Percentiles rank a stretch among this genome's conserved stretches.
These are phyloP conservation scores for Astrocystis sublimbata DNA, from an alignment of 495 filamentous ascomycete species.

Conservation along the genomic window DNA sequence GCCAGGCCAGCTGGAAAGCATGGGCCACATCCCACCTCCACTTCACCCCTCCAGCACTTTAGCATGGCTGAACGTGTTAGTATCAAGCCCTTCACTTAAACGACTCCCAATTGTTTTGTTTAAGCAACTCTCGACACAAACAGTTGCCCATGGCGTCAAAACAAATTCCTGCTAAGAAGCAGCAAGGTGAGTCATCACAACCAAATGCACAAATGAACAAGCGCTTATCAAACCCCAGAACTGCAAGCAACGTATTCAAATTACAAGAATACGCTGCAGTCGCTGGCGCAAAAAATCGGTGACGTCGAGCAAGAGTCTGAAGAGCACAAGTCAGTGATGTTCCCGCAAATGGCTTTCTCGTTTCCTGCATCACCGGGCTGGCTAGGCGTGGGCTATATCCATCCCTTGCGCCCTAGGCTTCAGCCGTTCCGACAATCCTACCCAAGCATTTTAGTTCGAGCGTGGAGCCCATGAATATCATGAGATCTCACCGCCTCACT, in stretches of 20 bases:
- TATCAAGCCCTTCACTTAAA: not conserved
- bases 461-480: constrained; percentile 24
- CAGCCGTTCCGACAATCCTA: constrained; percentile 25
- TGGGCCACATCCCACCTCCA: constrained; percentile 30
- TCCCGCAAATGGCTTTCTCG: not conserved
- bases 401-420: constrained; percentile 14
- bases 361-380: constrained; percentile 25
- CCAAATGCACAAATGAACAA: constrained; percentile 10
- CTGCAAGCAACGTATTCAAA: constrained; percentile 90
- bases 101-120: not conserved
- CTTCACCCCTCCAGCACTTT: constrained; percentile 24
- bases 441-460: constrained; percentile 16
- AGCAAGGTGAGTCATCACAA: constrained; percentile 67
- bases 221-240: constrained; percentile 56
- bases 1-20: constrained; percentile 29
- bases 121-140: not conserved
- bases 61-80: constrained; percentile 6
- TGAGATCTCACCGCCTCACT: constrained; percentile 32
- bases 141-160: constrained; percentile 42
- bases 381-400: constrained; percentile 18
- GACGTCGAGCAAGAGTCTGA: constrained; percentile 96
- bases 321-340: constrained; percentile 84
- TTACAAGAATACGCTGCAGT: constrained; percentile 94
- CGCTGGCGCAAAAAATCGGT: constrained; percentile 92
- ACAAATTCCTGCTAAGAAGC: constrained; percentile 60